Percentiles rank a stretch among this genome's conserved stretches.
These are phyloP conservation scores for Fremontodendron californicum DNA, from an alignment of 345 rosid genomes.

Conservation along the genomic window DNA sequence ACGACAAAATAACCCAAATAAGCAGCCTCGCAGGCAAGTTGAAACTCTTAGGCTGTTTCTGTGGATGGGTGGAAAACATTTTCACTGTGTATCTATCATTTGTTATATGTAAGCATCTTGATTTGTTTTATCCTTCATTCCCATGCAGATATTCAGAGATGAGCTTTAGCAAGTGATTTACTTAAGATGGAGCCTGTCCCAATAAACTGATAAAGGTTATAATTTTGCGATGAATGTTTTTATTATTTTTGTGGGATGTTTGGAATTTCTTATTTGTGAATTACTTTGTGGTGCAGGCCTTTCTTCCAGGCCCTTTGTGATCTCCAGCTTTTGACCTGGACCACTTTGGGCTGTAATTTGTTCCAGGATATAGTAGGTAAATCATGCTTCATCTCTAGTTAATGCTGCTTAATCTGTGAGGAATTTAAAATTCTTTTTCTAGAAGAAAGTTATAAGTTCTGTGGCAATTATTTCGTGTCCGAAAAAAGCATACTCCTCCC, in stretches of 20 bases:
- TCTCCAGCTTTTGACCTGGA: constrained; percentile 52
- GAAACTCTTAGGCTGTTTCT: not conserved
- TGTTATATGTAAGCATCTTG: not conserved
- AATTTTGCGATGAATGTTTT: constrained; percentile 9
- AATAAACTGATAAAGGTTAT: constrained; percentile 43
- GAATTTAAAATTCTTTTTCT: not conserved
- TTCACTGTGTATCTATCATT: not conserved
- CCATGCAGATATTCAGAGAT: constrained; percentile 60
- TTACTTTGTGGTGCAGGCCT: constrained; percentile 43
- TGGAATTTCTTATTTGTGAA: constrained; percentile 24
- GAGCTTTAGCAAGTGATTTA: constrained; percentile 64
- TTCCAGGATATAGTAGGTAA: constrained; percentile 53
- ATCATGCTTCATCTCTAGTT: not conserved
- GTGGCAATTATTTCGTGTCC: not conserved
- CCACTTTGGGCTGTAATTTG: constrained; percentile 51
- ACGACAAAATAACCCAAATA: constrained; percentile 38
- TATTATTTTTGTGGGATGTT: constrained; percentile 6
- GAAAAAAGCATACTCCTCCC: not conserved
- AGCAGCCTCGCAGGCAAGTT: constrained; percentile 56
- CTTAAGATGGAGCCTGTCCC: constrained; percentile 29
- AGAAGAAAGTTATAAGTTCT: not conserved
- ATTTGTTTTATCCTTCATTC: constrained; percentile 1
- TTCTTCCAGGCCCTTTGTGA: constrained; percentile 52
- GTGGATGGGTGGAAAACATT: not conserved
- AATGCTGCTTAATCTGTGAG: not conserved